These are phyloP conservation scores for Apium graveolens DNA, from an alignment of 129 eudicot species.

Conservation along the genomic window DNA sequence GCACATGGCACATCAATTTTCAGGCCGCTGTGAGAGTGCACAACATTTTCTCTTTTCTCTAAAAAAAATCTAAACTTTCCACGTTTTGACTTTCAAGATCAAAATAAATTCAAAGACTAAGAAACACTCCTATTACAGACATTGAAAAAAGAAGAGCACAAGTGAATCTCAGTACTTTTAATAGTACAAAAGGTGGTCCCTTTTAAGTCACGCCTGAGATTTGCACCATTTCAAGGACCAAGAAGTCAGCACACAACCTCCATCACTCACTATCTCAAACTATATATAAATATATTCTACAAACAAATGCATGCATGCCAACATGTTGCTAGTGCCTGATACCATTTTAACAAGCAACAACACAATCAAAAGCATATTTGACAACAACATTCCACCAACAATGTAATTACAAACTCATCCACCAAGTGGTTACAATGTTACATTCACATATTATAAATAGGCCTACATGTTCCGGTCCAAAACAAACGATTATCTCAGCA, in stretches of 20 bases:
- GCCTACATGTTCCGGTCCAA: too few species aligned
- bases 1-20: too few species aligned
- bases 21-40: too few species aligned
- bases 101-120: too few species aligned
- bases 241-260: background rate
- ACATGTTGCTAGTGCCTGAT: background rate
- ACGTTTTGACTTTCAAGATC: too few species aligned
- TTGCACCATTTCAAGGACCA: slow-evolving; percentile 14
- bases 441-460: background rate
- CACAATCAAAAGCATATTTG: slow-evolving; percentile 18
- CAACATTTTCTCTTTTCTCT: too few species aligned
- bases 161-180: background rate
- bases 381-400: slow-evolving; percentile 17
- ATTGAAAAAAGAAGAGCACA: background rate
- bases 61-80: too few species aligned
- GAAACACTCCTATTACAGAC: too few species aligned
- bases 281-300: background rate
- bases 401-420: background rate
- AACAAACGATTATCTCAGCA: too few species aligned
- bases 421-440: background rate
- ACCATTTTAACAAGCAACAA: slow-evolving; percentile 2
- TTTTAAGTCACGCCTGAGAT: slow-evolving; percentile 8
- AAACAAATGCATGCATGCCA: slow-evolving; percentile 26
- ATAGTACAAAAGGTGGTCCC: slow-evolving; percentile 1
- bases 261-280: slow-evolving; percentile 17